Evolutionary conservation across 179 eudicot genomes (phyloP).

Genomic region (Pouteria campechiana): DNA sequence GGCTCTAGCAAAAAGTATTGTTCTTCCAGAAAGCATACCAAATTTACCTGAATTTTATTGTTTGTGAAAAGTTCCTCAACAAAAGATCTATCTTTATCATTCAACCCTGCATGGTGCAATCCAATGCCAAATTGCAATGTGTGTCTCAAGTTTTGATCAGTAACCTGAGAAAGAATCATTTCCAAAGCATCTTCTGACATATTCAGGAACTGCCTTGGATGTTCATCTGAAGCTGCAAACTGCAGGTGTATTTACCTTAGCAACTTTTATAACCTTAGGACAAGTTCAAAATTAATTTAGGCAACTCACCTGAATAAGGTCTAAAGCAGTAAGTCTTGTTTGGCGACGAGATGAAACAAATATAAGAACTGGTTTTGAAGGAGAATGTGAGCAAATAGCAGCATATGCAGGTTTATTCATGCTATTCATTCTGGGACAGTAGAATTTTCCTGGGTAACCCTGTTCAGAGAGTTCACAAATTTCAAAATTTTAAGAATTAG

Average conservation of each 20-base stretch:
- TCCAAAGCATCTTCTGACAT: constrained; percentile 74
- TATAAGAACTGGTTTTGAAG: constrained; percentile 91
- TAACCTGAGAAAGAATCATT: constrained; percentile 86
- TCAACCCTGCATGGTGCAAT: constrained; percentile 92
- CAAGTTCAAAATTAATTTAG: constrained; percentile 1
- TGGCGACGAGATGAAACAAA: constrained; percentile 99
- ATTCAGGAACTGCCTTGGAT: constrained; percentile 66
- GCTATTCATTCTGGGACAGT: constrained; percentile 99
- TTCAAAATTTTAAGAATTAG: not conserved
- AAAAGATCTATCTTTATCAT: constrained; percentile 83
- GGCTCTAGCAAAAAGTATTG: not conserved
- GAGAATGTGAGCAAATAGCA: constrained; percentile 93
- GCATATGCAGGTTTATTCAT: constrained; percentile 99
- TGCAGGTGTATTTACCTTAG: too few species aligned
- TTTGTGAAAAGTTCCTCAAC: constrained; percentile 96
- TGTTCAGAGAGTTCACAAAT: constrained; percentile 10
- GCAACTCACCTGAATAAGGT: constrained; percentile 81
- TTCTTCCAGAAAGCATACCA: too few species aligned
- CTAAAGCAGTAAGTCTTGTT: constrained; percentile 97
- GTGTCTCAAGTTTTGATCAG: constrained; percentile 91
- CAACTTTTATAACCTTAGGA: too few species aligned
- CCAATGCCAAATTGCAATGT: constrained; percentile 97
- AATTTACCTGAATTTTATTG: constrained; percentile 86
- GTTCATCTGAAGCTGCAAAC: constrained; percentile 97
- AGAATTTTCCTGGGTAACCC: constrained; percentile 99